Percentiles rank a stretch among this genome's conserved stretches.
phyloP scores from a whole-genome alignment of 495 filamentous ascomycete genomes.

The Wilcoxina mikolae region DNA sequence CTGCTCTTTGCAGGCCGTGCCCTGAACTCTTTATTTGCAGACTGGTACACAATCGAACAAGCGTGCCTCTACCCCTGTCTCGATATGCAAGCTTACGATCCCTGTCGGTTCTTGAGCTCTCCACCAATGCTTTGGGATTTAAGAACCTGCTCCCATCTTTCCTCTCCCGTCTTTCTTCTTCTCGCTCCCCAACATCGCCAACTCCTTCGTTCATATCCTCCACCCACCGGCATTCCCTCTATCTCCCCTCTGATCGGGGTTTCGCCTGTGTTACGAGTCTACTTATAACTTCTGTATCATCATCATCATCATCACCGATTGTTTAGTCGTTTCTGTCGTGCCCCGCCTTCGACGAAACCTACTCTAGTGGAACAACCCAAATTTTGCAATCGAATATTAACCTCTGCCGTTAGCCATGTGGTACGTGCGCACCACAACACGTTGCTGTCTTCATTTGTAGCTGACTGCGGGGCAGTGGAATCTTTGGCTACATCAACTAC shows the following conservation, averaged over 20 bases:
- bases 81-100: not conserved
- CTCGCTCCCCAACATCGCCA: conserved; percentile 17
- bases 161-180: conserved; percentile 23
- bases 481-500: conserved; percentile 93
- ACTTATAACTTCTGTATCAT: not conserved
- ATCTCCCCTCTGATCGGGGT: not conserved
- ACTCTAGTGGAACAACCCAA: not conserved
- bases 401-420: conserved; percentile 17
- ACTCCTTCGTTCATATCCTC: conserved; percentile 4
- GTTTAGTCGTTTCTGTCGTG: not conserved
- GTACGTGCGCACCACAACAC: conserved; percentile 12
- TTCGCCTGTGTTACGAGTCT: not conserved
- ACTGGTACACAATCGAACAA: too few relatives aligned
- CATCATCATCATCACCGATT: conserved; percentile 9
- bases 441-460: not conserved
- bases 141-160: conserved; percentile 20
- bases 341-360: not conserved
- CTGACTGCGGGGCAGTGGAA: conserved; percentile 49
- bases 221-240: conserved; percentile 5
- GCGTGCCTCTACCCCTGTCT: not conserved
- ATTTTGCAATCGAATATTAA: conserved; percentile 11
- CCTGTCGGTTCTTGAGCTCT: conserved; percentile 1
- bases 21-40: too few relatives aligned
- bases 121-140: conserved; percentile 18
- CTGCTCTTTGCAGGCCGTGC: too few relatives aligned